Evolutionary conservation across 192 early-diverging fungal genomes (phyloP).

Genomic region (Linnemannia schmuckeri): DNA sequence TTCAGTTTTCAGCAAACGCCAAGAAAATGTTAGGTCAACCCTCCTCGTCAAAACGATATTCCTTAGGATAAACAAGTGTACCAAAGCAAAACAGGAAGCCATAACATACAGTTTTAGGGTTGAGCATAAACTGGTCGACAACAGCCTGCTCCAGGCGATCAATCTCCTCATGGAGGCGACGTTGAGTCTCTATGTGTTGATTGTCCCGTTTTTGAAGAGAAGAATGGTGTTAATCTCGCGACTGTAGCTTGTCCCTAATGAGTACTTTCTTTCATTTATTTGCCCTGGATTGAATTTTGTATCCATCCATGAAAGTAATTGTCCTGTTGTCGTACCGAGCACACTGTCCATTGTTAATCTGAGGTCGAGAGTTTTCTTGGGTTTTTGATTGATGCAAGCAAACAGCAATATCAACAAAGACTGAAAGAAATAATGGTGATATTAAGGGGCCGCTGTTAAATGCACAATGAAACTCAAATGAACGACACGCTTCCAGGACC

Average conservation of each 20-base stretch:
- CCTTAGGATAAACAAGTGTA: neutral
- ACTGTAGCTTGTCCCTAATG: neutral
- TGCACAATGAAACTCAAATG: too few relatives aligned
- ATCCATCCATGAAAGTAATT: neutral
- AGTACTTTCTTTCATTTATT: neutral
- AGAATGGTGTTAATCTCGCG: neutral
- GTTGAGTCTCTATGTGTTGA: conserved; percentile 51
- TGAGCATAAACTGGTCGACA: conserved; percentile 82
- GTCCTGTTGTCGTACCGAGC: conserved; percentile 26
- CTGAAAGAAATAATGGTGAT: neutral
- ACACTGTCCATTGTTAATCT: conserved; percentile 35
- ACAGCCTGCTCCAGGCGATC: conserved; percentile 93
- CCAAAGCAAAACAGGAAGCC: neutral
- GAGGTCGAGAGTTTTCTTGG: neutral
- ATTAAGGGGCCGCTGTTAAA: neutral
- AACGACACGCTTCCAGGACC: too few relatives aligned
- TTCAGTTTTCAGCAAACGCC: neutral
- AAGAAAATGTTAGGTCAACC: neutral
- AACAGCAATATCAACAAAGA: neutral
- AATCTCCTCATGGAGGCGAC: conserved; percentile 86
- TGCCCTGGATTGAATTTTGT: neutral
- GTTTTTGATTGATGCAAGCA: neutral
- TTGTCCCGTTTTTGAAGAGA: neutral
- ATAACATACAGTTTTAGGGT: conserved; percentile 73
- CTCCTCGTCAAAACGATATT: neutral